These are phyloP conservation scores for Aspergillus hiratsukae DNA, from an alignment of 2,329 filamentous ascomycete genomes.

Conservation along the genomic window DNA sequence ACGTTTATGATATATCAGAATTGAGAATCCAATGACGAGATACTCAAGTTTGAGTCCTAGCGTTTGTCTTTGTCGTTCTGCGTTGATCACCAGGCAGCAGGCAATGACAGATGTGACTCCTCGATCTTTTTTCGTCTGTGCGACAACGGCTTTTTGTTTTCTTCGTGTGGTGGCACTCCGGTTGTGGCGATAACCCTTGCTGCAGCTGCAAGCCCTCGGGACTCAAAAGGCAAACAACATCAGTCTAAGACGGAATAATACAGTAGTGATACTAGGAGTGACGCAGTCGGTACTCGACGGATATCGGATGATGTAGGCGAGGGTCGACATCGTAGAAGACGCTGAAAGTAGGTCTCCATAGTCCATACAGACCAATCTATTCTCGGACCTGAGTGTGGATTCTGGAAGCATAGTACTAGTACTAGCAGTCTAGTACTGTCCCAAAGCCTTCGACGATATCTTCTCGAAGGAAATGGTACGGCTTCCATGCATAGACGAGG, in stretches of 20 bases:
- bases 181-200: slow-evolving; percentile 4
- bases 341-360: not conserved
- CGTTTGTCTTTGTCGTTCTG: not conserved
- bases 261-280: not conserved
- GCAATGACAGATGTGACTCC: not conserved
- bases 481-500: slow-evolving; percentile 8
- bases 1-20: not conserved
- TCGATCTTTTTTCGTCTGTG: slow-evolving; percentile 19
- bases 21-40: not conserved
- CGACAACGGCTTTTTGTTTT: slow-evolving; percentile 22
- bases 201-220: slow-evolving; percentile 1
- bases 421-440: not conserved
- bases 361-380: not conserved
- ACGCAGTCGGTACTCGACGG: not conserved
- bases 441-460: slow-evolving; percentile 1
- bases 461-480: slow-evolving; percentile 8
- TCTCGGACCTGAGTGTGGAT: not conserved
- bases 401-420: not conserved
- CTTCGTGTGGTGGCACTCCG: slow-evolving; percentile 5
- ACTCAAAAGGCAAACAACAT: not conserved
- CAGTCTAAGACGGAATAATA: not conserved
- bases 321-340: not conserved
- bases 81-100: not conserved
- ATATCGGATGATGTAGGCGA: not conserved
- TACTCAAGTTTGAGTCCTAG: not conserved